Percentiles rank a stretch among this genome's conserved stretches.
Conservation (phyloP, 306 rosid genomes). For the Quercus glauca region DNA sequence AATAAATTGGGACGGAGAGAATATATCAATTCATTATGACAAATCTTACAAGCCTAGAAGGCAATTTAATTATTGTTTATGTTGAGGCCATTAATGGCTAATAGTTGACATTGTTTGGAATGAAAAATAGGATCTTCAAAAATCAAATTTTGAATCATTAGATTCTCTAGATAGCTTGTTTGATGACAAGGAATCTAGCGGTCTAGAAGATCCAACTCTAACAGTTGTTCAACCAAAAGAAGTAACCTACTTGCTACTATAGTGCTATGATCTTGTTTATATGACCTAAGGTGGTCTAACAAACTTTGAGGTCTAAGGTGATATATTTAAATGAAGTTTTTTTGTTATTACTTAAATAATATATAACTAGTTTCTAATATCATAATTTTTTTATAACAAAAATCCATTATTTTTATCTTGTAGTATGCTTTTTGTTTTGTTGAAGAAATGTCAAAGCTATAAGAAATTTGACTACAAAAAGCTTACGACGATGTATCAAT, state of each 20-base stretch:
- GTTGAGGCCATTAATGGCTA: conserved; percentile 11
- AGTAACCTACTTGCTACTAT: conserved; percentile 29
- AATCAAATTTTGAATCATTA: conserved; percentile 54
- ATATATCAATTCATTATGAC: neutral
- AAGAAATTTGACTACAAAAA: too few relatives aligned
- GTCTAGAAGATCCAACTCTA: conserved; percentile 36
- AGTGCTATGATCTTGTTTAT: neutral
- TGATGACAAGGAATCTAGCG: conserved; percentile 46
- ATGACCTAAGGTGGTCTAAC: too few relatives aligned
- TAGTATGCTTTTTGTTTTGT: too few relatives aligned
- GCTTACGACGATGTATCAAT: too few relatives aligned
- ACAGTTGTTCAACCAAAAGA: conserved; percentile 41
- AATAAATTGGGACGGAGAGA: too few relatives aligned
- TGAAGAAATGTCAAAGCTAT: too few relatives aligned
- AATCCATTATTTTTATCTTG: too few relatives aligned
- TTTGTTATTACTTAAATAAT: too few relatives aligned
- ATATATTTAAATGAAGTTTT: too few relatives aligned
- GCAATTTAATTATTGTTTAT: conserved; percentile 6
- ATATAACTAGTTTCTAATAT: too few relatives aligned
- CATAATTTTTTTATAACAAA: too few relatives aligned
- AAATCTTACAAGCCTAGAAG: neutral
- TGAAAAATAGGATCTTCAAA: conserved; percentile 24
- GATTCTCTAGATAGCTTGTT: conserved; percentile 86
- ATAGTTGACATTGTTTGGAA: conserved; percentile 23
- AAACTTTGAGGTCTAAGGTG: too few relatives aligned